phyloP scores from a whole-genome alignment of 116 monocot species.

The Trichopus zeylanicus region DNA sequence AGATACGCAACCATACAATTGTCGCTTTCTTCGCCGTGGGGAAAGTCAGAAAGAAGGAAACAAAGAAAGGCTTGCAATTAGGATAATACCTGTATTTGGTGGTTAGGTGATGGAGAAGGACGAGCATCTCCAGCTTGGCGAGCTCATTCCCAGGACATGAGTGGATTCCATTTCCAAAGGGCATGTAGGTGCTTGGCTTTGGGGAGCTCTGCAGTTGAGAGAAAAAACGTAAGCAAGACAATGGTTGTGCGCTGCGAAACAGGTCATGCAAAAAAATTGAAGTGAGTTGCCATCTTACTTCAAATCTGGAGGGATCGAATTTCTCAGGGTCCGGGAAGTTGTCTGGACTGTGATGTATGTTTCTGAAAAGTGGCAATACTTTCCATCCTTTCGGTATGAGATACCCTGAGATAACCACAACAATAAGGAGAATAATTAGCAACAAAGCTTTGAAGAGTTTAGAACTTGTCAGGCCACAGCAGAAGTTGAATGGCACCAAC shows the following conservation, averaged over 20 bases:
- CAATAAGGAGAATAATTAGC: too few relatives aligned
- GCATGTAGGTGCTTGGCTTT: slow-evolving; percentile 86
- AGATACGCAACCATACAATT: too few relatives aligned
- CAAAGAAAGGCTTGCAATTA: neutral
- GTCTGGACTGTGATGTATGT: slow-evolving; percentile 85
- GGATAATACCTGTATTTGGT: slow-evolving; percentile 73
- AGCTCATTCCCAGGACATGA: slow-evolving; percentile 95
- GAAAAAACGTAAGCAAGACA: neutral
- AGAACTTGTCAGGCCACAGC: too few relatives aligned
- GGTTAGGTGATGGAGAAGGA: slow-evolving; percentile 94
- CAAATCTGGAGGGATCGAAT: slow-evolving; percentile 95
- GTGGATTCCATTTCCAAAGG: slow-evolving; percentile 88
- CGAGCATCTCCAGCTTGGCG: slow-evolving; percentile 88
- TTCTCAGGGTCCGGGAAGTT: slow-evolving; percentile 77
- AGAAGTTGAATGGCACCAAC: slow-evolving; percentile 17
- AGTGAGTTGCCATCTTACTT: slow-evolving; percentile 46
- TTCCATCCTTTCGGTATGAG: slow-evolving; percentile 99
- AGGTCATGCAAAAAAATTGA: neutral
- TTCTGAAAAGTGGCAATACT: slow-evolving; percentile 84
- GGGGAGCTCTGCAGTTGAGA: slow-evolving; percentile 40
- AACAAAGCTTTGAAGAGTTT: too few relatives aligned
- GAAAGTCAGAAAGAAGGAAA: neutral
- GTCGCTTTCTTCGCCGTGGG: neutral
- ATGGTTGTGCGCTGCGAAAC: neutral
- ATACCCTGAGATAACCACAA: slow-evolving; percentile 40